These are phyloP conservation scores for Moricandia moricandioides DNA, from an alignment of 345 rosid genomes.

Conservation along the genomic window DNA sequence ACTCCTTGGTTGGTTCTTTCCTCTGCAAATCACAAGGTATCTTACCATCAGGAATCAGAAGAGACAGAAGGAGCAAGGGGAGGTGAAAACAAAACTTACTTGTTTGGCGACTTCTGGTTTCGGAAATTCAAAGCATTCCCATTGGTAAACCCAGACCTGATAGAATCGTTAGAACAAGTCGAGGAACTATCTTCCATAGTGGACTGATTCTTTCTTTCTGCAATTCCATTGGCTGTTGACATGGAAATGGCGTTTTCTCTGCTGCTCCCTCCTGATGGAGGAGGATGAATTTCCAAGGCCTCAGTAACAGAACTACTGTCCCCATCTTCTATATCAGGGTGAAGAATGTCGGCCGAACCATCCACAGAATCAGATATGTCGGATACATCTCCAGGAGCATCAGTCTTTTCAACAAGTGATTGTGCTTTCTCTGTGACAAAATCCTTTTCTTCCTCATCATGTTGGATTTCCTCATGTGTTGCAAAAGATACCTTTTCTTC, in stretches of 20 bases:
- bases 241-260: slow-evolving; percentile 40
- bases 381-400: slow-evolving; percentile 63
- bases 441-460: slow-evolving; percentile 47
- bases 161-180: slow-evolving; percentile 90
- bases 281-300: slow-evolving; percentile 62
- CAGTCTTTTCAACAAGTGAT: slow-evolving; percentile 57
- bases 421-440: slow-evolving; percentile 43
- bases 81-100: slow-evolving; percentile 11
- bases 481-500: slow-evolving; percentile 50
- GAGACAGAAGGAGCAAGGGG: slow-evolving; percentile 3
- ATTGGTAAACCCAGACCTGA: slow-evolving; percentile 64
- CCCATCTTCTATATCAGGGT: slow-evolving; percentile 80
- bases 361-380: slow-evolving; percentile 78
- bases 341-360: slow-evolving; percentile 59
- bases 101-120: slow-evolving; percentile 54
- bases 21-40: slow-evolving; percentile 38
- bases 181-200: slow-evolving; percentile 91
- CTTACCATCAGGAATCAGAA: slow-evolving; percentile 1
- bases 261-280: slow-evolving; percentile 50
- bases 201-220: slow-evolving; percentile 57
- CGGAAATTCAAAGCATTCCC: slow-evolving; percentile 55
- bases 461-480: slow-evolving; percentile 40
- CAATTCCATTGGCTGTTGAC: slow-evolving; percentile 56
- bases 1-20: slow-evolving; percentile 48
- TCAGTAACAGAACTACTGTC: slow-evolving; percentile 71